These are phyloP conservation scores for Xylaria curta DNA, from an alignment of 495 filamentous ascomycete species.

Conservation along the genomic window DNA sequence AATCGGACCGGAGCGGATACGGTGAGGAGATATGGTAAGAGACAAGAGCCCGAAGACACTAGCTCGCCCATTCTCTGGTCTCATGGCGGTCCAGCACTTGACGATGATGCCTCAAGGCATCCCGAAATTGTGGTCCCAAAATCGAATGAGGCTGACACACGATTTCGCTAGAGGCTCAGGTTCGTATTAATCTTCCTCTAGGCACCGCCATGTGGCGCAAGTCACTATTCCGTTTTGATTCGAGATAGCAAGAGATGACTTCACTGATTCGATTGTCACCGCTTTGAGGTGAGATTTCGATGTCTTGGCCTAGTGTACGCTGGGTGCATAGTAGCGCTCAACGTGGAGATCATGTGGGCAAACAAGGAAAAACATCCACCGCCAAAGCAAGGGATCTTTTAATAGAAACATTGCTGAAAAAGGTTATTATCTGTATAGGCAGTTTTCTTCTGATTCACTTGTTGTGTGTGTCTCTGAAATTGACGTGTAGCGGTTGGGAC, in stretches of 20 bases:
- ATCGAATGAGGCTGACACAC: conserved; percentile 21
- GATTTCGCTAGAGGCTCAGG: conserved; percentile 10
- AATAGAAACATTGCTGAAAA: conserved; percentile 15
- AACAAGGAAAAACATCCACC: not conserved
- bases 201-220: conserved; percentile 14
- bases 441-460: not conserved
- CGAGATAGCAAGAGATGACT: conserved; percentile 2
- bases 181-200: not conserved
- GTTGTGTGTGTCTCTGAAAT: conserved; percentile 10
- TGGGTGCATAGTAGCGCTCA: not conserved
- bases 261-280: not conserved
- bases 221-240: not conserved
- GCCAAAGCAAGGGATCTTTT: conserved; percentile 4
- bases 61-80: conserved; percentile 2
- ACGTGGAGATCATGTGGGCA: conserved; percentile 14
- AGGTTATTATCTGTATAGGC: not conserved
- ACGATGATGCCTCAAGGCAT: not conserved
- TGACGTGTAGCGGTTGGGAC: not conserved
- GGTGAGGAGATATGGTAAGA: conserved; percentile 7
- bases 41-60: not conserved
- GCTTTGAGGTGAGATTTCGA: not conserved
- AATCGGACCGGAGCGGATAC: not conserved
- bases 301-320: not conserved
- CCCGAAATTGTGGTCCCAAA: not conserved
- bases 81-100: conserved; percentile 1